A percentile compares a stretch with the other conserved stretches of the same genome.
Evolutionary conservation across 176 grass and related monocot genomes (phyloP).

Genomic region (Oryza australiensis): DNA sequence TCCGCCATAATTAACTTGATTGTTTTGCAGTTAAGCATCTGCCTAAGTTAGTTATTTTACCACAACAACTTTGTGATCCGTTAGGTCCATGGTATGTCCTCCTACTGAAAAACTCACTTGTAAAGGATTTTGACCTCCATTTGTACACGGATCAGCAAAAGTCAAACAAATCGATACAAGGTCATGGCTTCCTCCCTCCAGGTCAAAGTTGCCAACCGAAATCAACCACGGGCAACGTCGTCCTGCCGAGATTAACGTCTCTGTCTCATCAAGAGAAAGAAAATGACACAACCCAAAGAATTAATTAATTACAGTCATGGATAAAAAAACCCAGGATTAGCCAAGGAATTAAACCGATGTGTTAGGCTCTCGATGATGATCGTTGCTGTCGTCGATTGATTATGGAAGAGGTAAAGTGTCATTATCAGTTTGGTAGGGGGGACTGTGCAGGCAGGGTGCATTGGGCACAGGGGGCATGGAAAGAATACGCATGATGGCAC

Average conservation of each 20-base stretch:
- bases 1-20: neutral
- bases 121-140: neutral
- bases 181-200: neutral
- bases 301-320: neutral
- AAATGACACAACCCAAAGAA: neutral
- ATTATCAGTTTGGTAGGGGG: slow-evolving; percentile 26
- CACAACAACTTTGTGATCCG: neutral
- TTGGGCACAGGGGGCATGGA: neutral
- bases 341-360: slow-evolving; percentile 5
- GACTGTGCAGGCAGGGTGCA: neutral
- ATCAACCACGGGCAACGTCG: slow-evolving; percentile 18
- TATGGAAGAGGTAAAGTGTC: slow-evolving; percentile 25
- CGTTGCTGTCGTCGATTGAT: slow-evolving; percentile 11
- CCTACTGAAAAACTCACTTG: neutral
- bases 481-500: neutral
- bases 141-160: neutral
- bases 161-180: neutral
- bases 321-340: slow-evolving; percentile 10
- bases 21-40: neutral
- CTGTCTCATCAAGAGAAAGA: neutral
- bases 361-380: too few species aligned
- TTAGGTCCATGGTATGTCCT: neutral
- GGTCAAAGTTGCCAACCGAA: slow-evolving; percentile 29
- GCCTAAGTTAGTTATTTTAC: slow-evolving; percentile 7
- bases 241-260: slow-evolving; percentile 4